Conservation (phyloP, 2,329 filamentous ascomycete genomes). For the Plectosphaerella sp. region DNA sequence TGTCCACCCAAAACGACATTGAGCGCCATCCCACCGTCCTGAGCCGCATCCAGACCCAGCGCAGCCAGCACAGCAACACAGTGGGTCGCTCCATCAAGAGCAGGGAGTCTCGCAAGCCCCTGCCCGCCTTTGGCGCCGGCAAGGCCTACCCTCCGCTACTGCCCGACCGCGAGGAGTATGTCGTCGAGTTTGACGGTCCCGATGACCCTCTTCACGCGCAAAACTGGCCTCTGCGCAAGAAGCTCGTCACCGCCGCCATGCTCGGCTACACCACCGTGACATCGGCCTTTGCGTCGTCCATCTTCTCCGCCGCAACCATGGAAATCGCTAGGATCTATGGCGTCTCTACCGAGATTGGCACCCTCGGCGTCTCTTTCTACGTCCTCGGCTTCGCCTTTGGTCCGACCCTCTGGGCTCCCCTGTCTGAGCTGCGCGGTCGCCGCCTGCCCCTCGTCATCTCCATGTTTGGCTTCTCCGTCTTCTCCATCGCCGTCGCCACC, state of each 20-base stretch:
- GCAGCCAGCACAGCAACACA: slow-evolving; percentile 66
- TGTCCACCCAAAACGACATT: slow-evolving; percentile 63
- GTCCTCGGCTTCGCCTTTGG: slow-evolving; percentile 70
- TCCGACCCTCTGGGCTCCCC: slow-evolving; percentile 66
- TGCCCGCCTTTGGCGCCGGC: slow-evolving; percentile 68
- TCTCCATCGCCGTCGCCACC: slow-evolving; percentile 60
- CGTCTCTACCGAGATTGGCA: slow-evolving; percentile 57
- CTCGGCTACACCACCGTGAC: slow-evolving; percentile 71
- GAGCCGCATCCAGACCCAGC: slow-evolving; percentile 65
- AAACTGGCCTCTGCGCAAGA: slow-evolving; percentile 80
- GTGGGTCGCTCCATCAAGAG: slow-evolving; percentile 54
- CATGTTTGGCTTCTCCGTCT: slow-evolving; percentile 67
- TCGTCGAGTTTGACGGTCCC: slow-evolving; percentile 80
- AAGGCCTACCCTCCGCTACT: slow-evolving; percentile 69
- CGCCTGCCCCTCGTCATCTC: slow-evolving; percentile 54
- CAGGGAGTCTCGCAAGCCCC: slow-evolving; percentile 49
- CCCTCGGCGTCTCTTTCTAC: slow-evolving; percentile 64
- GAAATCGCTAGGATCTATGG: slow-evolving; percentile 53
- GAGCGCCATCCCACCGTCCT: slow-evolving; percentile 67
- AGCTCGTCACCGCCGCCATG: slow-evolving; percentile 62
- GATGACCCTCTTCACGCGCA: slow-evolving; percentile 81
- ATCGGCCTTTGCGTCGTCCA: slow-evolving; percentile 67
- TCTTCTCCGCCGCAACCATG: slow-evolving; percentile 65
- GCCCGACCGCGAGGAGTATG: slow-evolving; percentile 70
- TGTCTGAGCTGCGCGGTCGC: slow-evolving; percentile 68